phyloP scores from a whole-genome alignment of 2,329 filamentous ascomycete genomes.

The Ophiostoma tasmaniense region DNA sequence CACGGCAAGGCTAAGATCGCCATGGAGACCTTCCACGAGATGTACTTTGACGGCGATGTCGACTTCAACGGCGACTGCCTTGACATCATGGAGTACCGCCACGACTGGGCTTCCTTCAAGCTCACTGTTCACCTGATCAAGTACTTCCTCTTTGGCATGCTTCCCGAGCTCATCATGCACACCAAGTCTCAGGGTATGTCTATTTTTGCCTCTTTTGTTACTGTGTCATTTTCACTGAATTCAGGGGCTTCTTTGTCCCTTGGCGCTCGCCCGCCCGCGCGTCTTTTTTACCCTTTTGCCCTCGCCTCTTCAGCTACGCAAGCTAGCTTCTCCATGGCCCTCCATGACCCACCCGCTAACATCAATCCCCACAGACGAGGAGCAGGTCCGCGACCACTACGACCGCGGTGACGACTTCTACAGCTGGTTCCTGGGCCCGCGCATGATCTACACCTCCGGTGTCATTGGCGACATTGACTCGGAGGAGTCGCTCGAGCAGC shows the following conservation, averaged over 20 bases:
- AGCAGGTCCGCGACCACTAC: slow-evolving; percentile 96
- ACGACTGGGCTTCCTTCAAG: slow-evolving; percentile 84
- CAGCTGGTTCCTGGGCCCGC: slow-evolving; percentile 93
- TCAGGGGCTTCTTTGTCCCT: background rate
- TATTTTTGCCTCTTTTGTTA: background rate
- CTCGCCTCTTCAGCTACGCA: background rate
- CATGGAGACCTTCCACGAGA: slow-evolving; percentile 92
- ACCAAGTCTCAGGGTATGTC: slow-evolving; percentile 20
- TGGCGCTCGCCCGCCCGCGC: background rate
- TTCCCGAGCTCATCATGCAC: slow-evolving; percentile 22
- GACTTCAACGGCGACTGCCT: slow-evolving; percentile 92
- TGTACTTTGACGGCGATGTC: slow-evolving; percentile 92
- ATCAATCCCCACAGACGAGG: slow-evolving; percentile 59
- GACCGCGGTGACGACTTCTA: slow-evolving; percentile 98
- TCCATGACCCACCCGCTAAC: background rate
- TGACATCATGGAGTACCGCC: slow-evolving; percentile 84
- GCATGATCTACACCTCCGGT: slow-evolving; percentile 98
- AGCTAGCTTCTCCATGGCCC: background rate
- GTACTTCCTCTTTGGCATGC: slow-evolving; percentile 21
- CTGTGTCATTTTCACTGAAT: background rate
- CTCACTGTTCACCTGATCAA: slow-evolving; percentile 20
- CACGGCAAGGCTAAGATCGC: slow-evolving; percentile 72
- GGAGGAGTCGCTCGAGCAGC: slow-evolving; percentile 86
- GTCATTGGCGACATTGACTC: slow-evolving; percentile 79
- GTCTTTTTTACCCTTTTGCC: background rate